Evolutionary conservation across 148 eudicot species (phyloP).

Genomic region (Cornus florida): DNA sequence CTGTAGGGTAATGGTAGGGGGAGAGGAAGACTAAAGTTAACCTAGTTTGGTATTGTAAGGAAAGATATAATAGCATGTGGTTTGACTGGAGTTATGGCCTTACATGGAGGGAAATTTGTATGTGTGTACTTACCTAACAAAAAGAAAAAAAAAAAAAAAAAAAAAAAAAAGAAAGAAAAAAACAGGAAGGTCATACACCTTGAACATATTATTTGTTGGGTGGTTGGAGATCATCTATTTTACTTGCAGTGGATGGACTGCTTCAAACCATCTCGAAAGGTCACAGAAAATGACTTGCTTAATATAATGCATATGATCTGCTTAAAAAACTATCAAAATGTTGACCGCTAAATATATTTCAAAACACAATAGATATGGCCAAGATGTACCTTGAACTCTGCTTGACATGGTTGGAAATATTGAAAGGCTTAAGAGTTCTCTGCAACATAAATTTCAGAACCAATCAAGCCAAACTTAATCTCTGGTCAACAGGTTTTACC

Average conservation of each 20-base stretch:
- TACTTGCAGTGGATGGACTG: not conserved
- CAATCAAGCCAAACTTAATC: not conserved
- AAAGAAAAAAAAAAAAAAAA: no score
- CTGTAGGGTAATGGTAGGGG: no score
- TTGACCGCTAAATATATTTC: not conserved
- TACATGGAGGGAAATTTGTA: no score
- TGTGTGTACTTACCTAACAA: no score
- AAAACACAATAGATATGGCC: not conserved
- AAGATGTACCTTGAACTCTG: not conserved
- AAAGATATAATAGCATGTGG: no score
- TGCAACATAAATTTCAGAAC: not conserved
- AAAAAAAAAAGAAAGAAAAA: no score
- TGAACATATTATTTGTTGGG: not conserved
- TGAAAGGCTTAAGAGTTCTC: not conserved
- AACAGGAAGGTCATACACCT: not conserved
- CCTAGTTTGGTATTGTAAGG: no score
- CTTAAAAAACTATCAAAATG: no score
- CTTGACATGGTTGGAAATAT: not conserved
- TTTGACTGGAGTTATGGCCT: no score
- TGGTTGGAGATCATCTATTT: not conserved
- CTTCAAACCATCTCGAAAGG: not conserved
- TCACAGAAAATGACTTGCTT: not conserved
- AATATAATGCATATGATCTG: no score
- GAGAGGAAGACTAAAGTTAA: no score
- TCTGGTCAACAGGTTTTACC: not conserved